Base-by-base conservation (phyloP, 805 yeast species). In the Candida cerambycidarum region DNA sequence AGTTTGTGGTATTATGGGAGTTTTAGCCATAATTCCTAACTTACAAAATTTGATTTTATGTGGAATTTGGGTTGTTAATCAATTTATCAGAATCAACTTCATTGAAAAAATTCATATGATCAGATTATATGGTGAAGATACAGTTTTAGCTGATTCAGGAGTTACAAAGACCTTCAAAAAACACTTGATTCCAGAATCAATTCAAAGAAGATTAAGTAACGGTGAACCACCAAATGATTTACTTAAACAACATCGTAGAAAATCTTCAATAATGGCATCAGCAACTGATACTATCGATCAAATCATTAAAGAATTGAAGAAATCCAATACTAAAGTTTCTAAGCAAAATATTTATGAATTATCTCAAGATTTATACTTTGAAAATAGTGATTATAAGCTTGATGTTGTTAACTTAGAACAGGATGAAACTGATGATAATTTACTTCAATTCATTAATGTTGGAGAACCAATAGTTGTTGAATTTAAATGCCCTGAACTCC, bases 41-140 rank as follows among this genome's bases (percentile, higher is more conserved):
- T 67, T 76, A 36, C 67, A 69, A 43, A 66, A 77, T 41, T 54
- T 85, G 38, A 78, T 84, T 0, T 68, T 77, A 52, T 59, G 83
- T 32, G 44, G 53, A 6, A 45, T 71, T 35, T 86, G 90, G 88
- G 79, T 87, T 1, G 57, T 73, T 8, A 78, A 82, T 46, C 83
- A 82, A 54, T 75, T 85, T 44, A 62, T 79, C n/a, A 71, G 87
- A 50, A 79, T 85, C 46, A 80, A 80, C 50, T 82, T 82, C 55
- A 82, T 86, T 46, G 95, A 86, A 55, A 81, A 79, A 54, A 80
- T 85, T 24, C 95, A 86, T 56, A 83, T 86, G 85, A 75, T 79
- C 44, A 81, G 79, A 56, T 70, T 86, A 3, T 86, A 86, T 56
- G 95, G 95, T 17, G 80, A 79, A 47, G 71, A 68, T 42, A 77